Evolutionary conservation across 176 grass and related monocot genomes (phyloP).

Genomic region (Zoysia pacifica): DNA sequence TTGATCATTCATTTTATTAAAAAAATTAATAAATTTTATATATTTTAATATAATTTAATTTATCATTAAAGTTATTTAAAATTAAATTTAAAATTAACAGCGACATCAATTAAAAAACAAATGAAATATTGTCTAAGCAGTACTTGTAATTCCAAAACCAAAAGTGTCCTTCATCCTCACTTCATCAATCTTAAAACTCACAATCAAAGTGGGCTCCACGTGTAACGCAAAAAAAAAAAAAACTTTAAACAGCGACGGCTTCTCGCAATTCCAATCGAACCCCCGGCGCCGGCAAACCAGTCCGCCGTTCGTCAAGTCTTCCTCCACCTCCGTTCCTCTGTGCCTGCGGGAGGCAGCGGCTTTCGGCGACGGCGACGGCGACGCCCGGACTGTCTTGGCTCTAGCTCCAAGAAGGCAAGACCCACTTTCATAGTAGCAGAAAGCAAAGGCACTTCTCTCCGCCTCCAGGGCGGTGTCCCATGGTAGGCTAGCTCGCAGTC

Average conservation of each 20-base stretch:
- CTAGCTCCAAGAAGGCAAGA: not conserved
- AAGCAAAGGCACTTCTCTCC: not conserved
- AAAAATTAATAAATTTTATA: too few species aligned
- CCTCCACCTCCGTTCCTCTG: not conserved
- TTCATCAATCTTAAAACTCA: not conserved
- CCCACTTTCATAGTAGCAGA: too few species aligned
- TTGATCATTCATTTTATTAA: too few species aligned
- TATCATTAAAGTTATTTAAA: too few species aligned
- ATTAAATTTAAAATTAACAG: too few species aligned
- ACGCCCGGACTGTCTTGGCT: not conserved
- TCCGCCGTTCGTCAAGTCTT: not conserved
- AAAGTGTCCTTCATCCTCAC: not conserved
- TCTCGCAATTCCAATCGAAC: not conserved
- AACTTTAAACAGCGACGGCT: not conserved
- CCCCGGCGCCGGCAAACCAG: conserved; percentile 10
- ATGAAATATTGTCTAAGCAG: too few species aligned
- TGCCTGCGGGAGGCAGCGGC: not conserved
- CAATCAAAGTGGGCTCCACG: not conserved
- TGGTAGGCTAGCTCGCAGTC: not conserved
- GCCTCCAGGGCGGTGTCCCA: not conserved
- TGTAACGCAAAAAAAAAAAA: not conserved
- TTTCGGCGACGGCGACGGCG: not conserved
- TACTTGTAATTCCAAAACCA: not conserved
- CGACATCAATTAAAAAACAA: too few species aligned
- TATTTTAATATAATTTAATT: too few species aligned